Evolutionary conservation across 495 filamentous ascomycete genomes (phyloP), one percentile per base, ranked within the genome.

Genomic region (Tirmania nivea): DNA sequence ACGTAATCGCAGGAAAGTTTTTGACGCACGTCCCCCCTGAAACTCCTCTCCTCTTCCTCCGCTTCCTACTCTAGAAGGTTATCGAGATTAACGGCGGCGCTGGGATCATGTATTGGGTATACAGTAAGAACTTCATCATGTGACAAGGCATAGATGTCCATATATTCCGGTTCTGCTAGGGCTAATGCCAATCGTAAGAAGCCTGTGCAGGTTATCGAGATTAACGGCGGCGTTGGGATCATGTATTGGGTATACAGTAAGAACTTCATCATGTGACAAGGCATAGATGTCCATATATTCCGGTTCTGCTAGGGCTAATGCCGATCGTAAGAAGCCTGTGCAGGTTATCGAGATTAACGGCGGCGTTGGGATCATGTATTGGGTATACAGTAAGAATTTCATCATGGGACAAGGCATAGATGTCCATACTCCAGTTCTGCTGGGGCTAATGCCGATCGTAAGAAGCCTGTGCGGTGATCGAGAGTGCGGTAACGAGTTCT

Each of bases 101-200:
- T n/a, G n/a, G n/a, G n/a, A n/a, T n/a, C n/a, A n/a, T n/a, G n/a
- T n/a, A n/a, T n/a, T n/a, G 78, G 74, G 65, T 92, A 86, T 52
- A 93, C 72, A 8, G 83, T 81, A 47, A 94, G 77, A 50, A 72
- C 74, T 64, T 92, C 83, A 64, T 92, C 85, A 62, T 87, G 81
- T 55, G 81, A 86, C 3, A 88, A 66, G 14, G 79, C 83, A 61
- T 75, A 89, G 57, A 89, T 75, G 53, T 80, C 75, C 8, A 70
- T 73, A 31, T 76, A 68, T 45, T 14, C 12, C n/a, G n/a, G n/a
- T n/a, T n/a, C n/a, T n/a, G n/a, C n/a, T n/a, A n/a, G n/a, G n/a
- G n/a, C n/a, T n/a, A n/a, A n/a, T n/a, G n/a, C n/a, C n/a, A n/a
- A n/a, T n/a, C n/a, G n/a, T n/a, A n/a, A n/a, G n/a, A n/a, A n/a